Percentiles rank a stretch among this genome's conserved stretches.
Conservation (phyloP, 2,329 filamentous ascomycete genomes). For the Epichloe baconii region DNA sequence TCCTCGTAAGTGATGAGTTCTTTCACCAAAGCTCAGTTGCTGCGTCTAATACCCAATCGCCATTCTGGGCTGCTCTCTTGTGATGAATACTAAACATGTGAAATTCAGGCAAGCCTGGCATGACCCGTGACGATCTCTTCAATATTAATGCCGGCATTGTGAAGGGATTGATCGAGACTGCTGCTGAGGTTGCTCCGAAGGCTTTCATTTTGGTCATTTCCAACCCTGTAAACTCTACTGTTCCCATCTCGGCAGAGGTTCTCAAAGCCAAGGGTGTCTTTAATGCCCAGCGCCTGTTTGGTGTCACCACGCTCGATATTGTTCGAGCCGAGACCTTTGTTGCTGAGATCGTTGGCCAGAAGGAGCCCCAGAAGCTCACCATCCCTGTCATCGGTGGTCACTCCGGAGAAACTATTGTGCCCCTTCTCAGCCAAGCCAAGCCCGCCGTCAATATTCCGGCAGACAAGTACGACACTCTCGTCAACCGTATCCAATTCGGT, state of each 20-base stretch:
- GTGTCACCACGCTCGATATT: conserved; percentile 96
- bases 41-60: background rate
- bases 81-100: background rate
- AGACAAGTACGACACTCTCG: conserved; percentile 80
- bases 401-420: conserved; percentile 96
- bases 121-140: conserved; percentile 99
- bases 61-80: background rate
- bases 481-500: conserved; percentile 94
- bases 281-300: conserved; percentile 90
- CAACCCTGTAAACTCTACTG: conserved; percentile 98
- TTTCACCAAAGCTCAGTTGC: background rate
- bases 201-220: conserved; percentile 95
- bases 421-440: conserved; percentile 84
- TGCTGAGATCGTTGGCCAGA: conserved; percentile 68
- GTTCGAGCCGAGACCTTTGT: conserved; percentile 97
- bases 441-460: conserved; percentile 68
- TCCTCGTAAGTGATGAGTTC: conserved; percentile 55
- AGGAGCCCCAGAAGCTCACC: conserved; percentile 67
- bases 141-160: conserved; percentile 99
- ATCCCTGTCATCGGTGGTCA: conserved; percentile 94
- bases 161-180: conserved; percentile 78
- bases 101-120: conserved; percentile 80
- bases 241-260: conserved; percentile 93
- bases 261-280: conserved; percentile 90
- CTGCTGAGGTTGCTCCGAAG: conserved; percentile 80